Evolutionary conservation across 2,329 filamentous ascomycete genomes (phyloP).

Genomic region (Cladosporium sp.): DNA sequence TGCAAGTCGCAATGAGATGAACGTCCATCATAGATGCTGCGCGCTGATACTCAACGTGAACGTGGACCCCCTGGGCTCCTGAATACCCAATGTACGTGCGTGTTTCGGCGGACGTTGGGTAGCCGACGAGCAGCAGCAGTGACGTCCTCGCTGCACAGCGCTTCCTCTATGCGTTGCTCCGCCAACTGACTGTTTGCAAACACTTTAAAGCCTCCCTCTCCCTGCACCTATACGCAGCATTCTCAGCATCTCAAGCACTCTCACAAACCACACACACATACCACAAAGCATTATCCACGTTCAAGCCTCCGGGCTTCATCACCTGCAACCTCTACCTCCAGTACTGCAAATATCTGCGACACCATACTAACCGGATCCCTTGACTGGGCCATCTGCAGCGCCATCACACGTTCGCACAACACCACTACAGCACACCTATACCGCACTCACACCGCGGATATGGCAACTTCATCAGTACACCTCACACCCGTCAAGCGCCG

Average conservation of each 20-base stretch:
- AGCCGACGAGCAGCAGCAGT: neutral
- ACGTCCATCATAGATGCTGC: too few species aligned
- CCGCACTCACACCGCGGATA: conserved; percentile 42
- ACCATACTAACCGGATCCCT: conserved; percentile 36
- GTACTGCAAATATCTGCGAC: conserved; percentile 36
- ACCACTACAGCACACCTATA: conserved; percentile 15
- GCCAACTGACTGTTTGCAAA: conserved; percentile 1
- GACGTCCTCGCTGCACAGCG: neutral
- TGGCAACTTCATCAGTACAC: conserved; percentile 72
- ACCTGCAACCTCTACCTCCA: conserved; percentile 20
- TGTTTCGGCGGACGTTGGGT: too few species aligned
- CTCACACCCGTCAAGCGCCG: conserved; percentile 95
- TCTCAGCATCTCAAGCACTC: conserved; percentile 21
- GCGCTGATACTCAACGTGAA: too few species aligned
- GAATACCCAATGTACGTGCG: too few species aligned
- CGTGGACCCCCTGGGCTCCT: too few species aligned
- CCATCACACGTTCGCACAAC: conserved; percentile 19
- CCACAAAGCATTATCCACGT: neutral
- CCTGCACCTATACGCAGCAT: conserved; percentile 14
- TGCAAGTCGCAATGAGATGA: too few species aligned
- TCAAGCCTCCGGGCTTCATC: conserved; percentile 23
- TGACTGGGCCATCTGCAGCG: conserved; percentile 34
- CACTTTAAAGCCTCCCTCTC: conserved; percentile 13
- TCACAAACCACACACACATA: conserved; percentile 19
- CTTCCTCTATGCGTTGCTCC: neutral